Evolutionary conservation across 768 basidiomycete species (phyloP).

Genomic region (Macrolepiota albuminosa): DNA sequence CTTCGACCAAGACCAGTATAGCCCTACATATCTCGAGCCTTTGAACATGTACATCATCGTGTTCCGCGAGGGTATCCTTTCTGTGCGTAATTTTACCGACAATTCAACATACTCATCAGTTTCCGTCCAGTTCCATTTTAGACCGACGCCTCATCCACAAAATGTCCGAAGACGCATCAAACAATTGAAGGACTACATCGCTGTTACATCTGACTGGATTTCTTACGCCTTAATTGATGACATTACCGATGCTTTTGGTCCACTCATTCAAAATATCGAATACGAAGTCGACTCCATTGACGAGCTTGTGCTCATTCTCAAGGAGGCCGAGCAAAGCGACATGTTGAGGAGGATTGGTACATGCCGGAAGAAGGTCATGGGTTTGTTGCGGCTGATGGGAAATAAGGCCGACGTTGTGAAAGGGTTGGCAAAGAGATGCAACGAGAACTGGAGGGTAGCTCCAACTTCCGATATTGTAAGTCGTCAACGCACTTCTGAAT

Average conservation of each 20-base stretch:
- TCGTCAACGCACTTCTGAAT: constrained; percentile 4
- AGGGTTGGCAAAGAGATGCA: constrained; percentile 95
- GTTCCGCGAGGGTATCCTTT: constrained; percentile 93
- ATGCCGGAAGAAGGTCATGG: constrained; percentile 99
- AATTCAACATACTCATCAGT: not conserved
- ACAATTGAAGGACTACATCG: constrained; percentile 98
- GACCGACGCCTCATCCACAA: constrained; percentile 94
- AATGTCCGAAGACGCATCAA: constrained; percentile 98
- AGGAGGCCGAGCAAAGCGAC: constrained; percentile 94
- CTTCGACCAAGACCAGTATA: constrained; percentile 98
- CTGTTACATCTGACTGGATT: constrained; percentile 99
- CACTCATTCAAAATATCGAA: constrained; percentile 96
- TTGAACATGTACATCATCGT: constrained; percentile 99
- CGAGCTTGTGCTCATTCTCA: constrained; percentile 94
- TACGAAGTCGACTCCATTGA: constrained; percentile 99
- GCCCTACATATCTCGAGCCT: constrained; percentile 94
- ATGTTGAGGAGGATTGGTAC: constrained; percentile 97
- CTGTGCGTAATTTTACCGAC: constrained; percentile 48
- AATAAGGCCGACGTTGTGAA: constrained; percentile 99
- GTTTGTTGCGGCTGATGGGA: constrained; percentile 91
- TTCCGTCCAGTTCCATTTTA: constrained; percentile 81
- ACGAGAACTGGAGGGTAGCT: constrained; percentile 98
- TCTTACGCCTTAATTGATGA: constrained; percentile 99
- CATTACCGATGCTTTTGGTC: constrained; percentile 98
- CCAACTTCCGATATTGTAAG: constrained; percentile 94